Conservation (phyloP, 208 protist genomes). For the Trypanosoma caninum region DNA sequence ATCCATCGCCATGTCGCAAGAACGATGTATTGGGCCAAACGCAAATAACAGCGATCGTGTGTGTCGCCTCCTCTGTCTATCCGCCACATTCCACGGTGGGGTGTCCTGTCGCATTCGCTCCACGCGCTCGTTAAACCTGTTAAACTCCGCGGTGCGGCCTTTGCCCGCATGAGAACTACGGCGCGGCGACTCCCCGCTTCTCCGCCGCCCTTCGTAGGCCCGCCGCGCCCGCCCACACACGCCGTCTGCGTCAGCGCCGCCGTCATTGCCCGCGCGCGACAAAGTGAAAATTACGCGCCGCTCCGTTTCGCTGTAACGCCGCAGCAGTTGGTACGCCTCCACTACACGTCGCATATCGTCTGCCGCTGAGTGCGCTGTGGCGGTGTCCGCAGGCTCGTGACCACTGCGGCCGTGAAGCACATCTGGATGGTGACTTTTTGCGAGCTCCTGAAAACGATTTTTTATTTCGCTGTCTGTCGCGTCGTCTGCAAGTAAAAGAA, state of each 20-base stretch:
- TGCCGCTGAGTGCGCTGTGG: background rate
- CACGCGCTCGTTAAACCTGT: slow-evolving; percentile 14
- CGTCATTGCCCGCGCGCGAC: slow-evolving; percentile 1
- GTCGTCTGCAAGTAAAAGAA: slow-evolving; percentile 32
- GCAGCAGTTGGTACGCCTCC: slow-evolving; percentile 64
- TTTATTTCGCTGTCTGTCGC: slow-evolving; percentile 65
- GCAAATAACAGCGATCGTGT: slow-evolving; percentile 16
- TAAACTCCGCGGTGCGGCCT: slow-evolving; percentile 28
- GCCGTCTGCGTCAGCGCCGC: slow-evolving; percentile 10
- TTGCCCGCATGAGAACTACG: slow-evolving; percentile 13
- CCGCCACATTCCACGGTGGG: slow-evolving; percentile 24
- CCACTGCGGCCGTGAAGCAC: background rate
- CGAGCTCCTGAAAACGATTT: slow-evolving; percentile 43
- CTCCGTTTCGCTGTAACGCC: slow-evolving; percentile 22
- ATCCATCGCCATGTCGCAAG: background rate
- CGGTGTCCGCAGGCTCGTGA: background rate
- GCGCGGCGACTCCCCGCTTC: too few species aligned
- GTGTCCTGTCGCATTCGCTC: slow-evolving; percentile 15
- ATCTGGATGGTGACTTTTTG: slow-evolving; percentile 61
- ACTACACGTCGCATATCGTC: slow-evolving; percentile 29
- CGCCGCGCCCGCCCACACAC: slow-evolving; percentile 41
- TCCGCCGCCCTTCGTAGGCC: slow-evolving; percentile 26
- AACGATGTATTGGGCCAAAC: background rate
- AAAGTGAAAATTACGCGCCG: slow-evolving; percentile 40
- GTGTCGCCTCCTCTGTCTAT: slow-evolving; percentile 1